These are phyloP conservation scores for Rhizoclosmatium sp. DNA, from an alignment of 192 early-diverging fungal species.

Conservation along the genomic window DNA sequence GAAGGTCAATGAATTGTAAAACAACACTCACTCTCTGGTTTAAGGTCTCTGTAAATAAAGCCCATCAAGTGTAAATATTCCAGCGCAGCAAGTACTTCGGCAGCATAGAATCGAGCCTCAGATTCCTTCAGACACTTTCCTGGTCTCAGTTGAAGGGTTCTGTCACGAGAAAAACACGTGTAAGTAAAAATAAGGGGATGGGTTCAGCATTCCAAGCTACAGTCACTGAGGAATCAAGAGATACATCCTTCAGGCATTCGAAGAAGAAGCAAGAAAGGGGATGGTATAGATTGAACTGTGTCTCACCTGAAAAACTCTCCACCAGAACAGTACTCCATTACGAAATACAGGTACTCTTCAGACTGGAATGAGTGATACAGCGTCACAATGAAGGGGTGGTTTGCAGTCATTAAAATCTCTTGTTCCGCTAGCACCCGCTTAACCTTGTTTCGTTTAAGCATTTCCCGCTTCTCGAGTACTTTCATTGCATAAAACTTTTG, in stretches of 20 bases:
- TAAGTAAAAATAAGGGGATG: not conserved
- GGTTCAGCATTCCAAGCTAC: too few species aligned
- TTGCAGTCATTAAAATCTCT: conserved; percentile 84
- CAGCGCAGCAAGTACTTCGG: conserved; percentile 93
- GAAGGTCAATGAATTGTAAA: conserved; percentile 9
- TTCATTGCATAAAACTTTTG: conserved; percentile 96
- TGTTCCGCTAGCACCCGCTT: conserved; percentile 97
- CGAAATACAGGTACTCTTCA: conserved; percentile 85
- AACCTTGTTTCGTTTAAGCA: conserved; percentile 98
- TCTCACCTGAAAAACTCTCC: conserved; percentile 84
- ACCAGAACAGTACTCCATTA: conserved; percentile 89
- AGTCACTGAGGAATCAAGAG: too few species aligned
- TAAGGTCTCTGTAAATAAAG: conserved; percentile 97
- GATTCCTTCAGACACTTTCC: conserved; percentile 89
- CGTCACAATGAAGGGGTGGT: conserved; percentile 92
- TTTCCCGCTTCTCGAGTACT: conserved; percentile 92
- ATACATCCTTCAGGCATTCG: too few species aligned
- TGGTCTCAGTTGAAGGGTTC: conserved; percentile 82
- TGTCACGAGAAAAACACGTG: not conserved
- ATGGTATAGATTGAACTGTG: not conserved
- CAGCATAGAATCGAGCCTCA: conserved; percentile 95
- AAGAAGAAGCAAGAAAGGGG: not conserved
- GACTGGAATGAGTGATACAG: conserved; percentile 91
- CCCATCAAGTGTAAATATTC: conserved; percentile 97
- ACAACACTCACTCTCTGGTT: conserved; percentile 87